These are phyloP conservation scores for Pythium brachiatum DNA, from an alignment of 352 stramenopile species.

Conservation along the genomic window DNA sequence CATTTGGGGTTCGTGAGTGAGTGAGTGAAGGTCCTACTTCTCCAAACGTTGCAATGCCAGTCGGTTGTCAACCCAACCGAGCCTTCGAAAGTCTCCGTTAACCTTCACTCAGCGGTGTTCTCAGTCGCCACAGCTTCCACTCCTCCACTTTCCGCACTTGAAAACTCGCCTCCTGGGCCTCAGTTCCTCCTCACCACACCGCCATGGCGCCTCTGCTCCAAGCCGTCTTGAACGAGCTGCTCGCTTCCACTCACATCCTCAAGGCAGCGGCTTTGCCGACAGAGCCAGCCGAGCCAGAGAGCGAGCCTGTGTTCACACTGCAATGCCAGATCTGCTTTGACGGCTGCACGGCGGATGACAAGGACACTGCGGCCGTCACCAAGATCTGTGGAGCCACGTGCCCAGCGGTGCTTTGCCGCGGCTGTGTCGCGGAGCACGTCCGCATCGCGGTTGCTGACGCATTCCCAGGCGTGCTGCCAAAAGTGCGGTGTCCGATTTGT, in stretches of 20 bases:
- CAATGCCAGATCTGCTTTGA: constrained; percentile 29
- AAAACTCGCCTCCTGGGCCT: too few relatives aligned
- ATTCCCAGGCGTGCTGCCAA: constrained; percentile 22
- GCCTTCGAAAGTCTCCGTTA: too few relatives aligned
- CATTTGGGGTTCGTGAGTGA: background rate
- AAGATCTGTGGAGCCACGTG: constrained; percentile 17
- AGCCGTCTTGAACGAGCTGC: background rate
- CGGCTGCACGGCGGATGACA: background rate
- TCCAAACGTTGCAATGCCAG: background rate
- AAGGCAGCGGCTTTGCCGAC: background rate
- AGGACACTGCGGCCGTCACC: background rate
- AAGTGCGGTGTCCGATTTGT: constrained; percentile 27
- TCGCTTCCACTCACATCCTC: constrained; percentile 3
- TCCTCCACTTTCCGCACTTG: too few relatives aligned
- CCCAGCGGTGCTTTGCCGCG: constrained; percentile 18
- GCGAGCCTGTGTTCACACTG: background rate
- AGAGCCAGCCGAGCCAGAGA: background rate
- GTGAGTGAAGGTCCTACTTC: background rate
- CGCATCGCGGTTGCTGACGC: constrained; percentile 1
- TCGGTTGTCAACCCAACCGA: too few relatives aligned
- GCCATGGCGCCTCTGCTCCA: constrained; percentile 11
- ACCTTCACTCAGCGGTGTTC: too few relatives aligned
- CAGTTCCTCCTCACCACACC: background rate
- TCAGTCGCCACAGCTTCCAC: too few relatives aligned
- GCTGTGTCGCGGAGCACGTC: constrained; percentile 21